These are phyloP conservation scores for Fusarium proliferatum DNA, from an alignment of 2,329 filamentous ascomycete genomes.

Conservation along the genomic window DNA sequence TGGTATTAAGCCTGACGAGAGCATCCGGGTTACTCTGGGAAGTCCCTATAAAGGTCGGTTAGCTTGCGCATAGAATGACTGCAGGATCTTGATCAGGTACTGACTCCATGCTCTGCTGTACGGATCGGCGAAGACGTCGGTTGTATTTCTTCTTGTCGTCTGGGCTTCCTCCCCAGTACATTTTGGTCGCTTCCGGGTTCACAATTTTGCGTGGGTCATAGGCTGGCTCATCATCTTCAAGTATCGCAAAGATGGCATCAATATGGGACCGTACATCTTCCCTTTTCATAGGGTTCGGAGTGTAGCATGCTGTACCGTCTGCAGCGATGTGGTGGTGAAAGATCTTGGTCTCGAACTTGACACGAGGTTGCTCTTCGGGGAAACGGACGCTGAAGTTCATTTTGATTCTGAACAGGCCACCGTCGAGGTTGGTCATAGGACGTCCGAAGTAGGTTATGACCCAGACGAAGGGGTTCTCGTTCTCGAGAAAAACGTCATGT, in stretches of 20 bases:
- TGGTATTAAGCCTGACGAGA: background rate
- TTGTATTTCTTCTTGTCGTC: slow-evolving; percentile 89
- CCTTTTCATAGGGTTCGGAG: slow-evolving; percentile 65
- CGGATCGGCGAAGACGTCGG: slow-evolving; percentile 80
- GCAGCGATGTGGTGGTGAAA: slow-evolving; percentile 89
- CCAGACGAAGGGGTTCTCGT: slow-evolving; percentile 93
- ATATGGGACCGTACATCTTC: slow-evolving; percentile 88
- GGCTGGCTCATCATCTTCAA: slow-evolving; percentile 89
- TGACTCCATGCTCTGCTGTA: slow-evolving; percentile 75
- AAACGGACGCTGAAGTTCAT: slow-evolving; percentile 86
- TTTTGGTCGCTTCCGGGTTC: slow-evolving; percentile 83
- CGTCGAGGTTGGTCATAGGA: slow-evolving; percentile 93
- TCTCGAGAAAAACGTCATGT: slow-evolving; percentile 79
- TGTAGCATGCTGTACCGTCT: slow-evolving; percentile 87
- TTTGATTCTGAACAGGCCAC: slow-evolving; percentile 85
- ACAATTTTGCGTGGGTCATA: slow-evolving; percentile 93
- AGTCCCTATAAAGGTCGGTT: slow-evolving; percentile 44
- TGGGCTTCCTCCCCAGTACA: slow-evolving; percentile 81
- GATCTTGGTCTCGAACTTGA: slow-evolving; percentile 81
- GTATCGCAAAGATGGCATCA: slow-evolving; percentile 79
- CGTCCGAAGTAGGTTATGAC: slow-evolving; percentile 87
- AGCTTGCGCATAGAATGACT: background rate
- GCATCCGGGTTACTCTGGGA: slow-evolving; percentile 45
- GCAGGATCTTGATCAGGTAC: slow-evolving; percentile 23
- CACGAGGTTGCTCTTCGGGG: slow-evolving; percentile 87